Evolutionary conservation across 73 alveolate species (phyloP).

Genomic region (Paramecium caudatum): DNA sequence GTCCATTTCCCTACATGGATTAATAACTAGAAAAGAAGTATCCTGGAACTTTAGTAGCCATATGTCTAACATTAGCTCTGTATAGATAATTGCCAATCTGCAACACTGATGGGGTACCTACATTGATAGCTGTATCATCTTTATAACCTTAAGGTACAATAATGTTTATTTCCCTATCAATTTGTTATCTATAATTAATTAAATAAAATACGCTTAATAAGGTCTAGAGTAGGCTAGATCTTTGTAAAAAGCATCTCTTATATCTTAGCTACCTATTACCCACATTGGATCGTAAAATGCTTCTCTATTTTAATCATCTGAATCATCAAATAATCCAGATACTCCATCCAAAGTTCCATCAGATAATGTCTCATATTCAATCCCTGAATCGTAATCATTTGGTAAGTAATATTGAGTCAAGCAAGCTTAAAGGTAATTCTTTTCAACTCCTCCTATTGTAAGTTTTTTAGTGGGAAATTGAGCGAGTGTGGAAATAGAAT

Average conservation of each 20-base stretch:
- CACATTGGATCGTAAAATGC: conserved; percentile 1
- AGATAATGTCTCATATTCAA: conserved; percentile 67
- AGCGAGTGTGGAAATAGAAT: conserved; percentile 56
- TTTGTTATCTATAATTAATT: not conserved
- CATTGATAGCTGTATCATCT: conserved; percentile 79
- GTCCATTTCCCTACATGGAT: conserved; percentile 32
- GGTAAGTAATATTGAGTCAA: conserved; percentile 77
- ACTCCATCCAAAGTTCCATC: conserved; percentile 67
- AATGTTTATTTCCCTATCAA: conserved; percentile 77
- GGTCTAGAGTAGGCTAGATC: not conserved
- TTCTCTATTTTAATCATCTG: conserved; percentile 44
- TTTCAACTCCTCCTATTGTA: conserved; percentile 58
- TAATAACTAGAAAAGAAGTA: not conserved
- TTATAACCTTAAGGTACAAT: conserved; percentile 85
- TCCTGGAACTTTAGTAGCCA: conserved; percentile 67
- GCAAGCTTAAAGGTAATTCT: conserved; percentile 78
- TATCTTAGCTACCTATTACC: not conserved
- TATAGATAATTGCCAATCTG: not conserved
- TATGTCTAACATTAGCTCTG: conserved; percentile 59
- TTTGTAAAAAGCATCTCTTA: not conserved
- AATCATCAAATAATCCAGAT: conserved; percentile 57
- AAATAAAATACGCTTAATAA: not conserved
- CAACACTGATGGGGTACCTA: conserved; percentile 70
- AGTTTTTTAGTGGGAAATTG: conserved; percentile 69
- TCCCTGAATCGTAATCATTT: conserved; percentile 76